Evolutionary conservation across 306 rosid species (phyloP), one percentile per base, ranked within the genome.

Genomic region (Dalbergia cultrata): DNA sequence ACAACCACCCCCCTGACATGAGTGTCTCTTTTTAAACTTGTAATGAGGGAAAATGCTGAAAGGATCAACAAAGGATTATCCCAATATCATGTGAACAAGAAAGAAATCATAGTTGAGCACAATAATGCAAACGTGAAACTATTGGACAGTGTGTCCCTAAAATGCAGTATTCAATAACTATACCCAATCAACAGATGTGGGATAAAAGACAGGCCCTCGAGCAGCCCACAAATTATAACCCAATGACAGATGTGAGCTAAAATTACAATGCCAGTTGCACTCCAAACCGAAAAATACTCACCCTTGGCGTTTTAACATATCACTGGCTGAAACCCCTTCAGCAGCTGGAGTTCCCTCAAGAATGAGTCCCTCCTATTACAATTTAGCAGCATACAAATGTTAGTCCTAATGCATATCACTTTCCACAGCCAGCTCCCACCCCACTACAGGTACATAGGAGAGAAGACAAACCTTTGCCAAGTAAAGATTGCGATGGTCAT

Each of bases 281-380:
- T 49, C 57, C 54, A 33, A 77, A 13, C 74, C 80, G 67, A 22
- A 81, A 82, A 83, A 80, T 75, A 88, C 93, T 85, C 84, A 93
- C 99, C 54, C 82, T 82, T 91, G 89, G 35, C 97, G 99, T 88
- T 91, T 95, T 74, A 58, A 78, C 94, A 93, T 90, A 72, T 95
- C 98, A 75, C 83, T 82, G 77, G 91, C 85, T 17, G 97, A 93
- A 87, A 95, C 98, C 81, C 94, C 98, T 85, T 91, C 97, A 62
- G 98, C 97, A 72, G 99, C 99, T 77, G 91, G 89, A 85, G 97
- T 91, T 74, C 98, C 94, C 81, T 89, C 94, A 54, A 91, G 83
- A 88, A 95, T 89, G 75, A 87, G 91, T 79, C 99, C 98, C 85
- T 93, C 98, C 99, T 95, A 80, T 83, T 81, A 83, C 47, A 57